Evolutionary conservation across 306 rosid genomes (phyloP).

Genomic region (Carpinus fangiana): DNA sequence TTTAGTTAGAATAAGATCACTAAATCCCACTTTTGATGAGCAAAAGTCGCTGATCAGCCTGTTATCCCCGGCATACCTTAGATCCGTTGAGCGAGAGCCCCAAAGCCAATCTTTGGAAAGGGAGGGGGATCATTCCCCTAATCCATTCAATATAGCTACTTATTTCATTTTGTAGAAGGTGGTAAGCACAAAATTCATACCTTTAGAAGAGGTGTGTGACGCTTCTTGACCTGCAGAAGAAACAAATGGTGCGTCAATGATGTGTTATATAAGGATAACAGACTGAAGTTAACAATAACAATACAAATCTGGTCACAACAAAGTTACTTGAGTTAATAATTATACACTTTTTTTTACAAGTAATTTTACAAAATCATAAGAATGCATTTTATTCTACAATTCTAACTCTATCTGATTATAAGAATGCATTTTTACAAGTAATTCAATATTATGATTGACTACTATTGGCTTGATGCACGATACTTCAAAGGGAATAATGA

Average conservation of each 20-base stretch:
- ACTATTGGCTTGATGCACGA: background rate
- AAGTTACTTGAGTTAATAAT: background rate
- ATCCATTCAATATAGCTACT: background rate
- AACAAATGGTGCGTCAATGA: background rate
- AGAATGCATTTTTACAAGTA: background rate
- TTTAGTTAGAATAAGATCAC: too few species aligned
- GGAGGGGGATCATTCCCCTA: background rate
- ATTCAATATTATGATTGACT: background rate
- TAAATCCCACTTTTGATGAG: too few species aligned
- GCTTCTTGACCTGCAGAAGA: conserved; percentile 39
- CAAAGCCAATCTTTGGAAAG: too few species aligned
- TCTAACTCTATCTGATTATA: background rate
- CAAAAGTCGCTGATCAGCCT: too few species aligned
- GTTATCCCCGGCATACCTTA: too few species aligned
- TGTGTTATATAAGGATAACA: background rate
- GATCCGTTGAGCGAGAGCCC: too few species aligned
- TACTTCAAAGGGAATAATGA: background rate
- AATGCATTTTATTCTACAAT: background rate
- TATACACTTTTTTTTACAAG: background rate
- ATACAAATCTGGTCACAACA: background rate
- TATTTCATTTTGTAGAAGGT: background rate
- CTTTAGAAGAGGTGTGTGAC: conserved; percentile 38
- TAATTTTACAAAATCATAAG: background rate
- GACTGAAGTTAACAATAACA: background rate
- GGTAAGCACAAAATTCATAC: background rate